Base-by-base conservation (phyloP, 202 grass and related monocot genomes). In the Carex arenaria region DNA sequence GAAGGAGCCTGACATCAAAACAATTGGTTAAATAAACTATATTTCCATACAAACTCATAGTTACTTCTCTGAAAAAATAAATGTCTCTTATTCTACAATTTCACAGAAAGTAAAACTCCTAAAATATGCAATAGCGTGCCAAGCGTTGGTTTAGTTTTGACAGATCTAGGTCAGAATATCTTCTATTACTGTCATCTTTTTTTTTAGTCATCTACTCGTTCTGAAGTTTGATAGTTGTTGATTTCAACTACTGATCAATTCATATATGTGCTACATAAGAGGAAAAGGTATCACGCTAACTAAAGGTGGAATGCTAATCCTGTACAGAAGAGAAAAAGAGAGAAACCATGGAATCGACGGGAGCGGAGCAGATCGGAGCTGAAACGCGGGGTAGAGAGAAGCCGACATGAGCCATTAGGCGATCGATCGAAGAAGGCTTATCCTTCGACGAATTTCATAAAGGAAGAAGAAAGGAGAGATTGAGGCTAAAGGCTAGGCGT, bases 1-100 rank as follows among this genome's bases (percentile, higher is more conserved):
- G 40, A 82, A 47, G 42, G 79, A 5, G 42, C 79, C 79, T 82
- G 62, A 28, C 11, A 66, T 53, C 40, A 52, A 76, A 53, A 31
- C 22, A 55, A 31, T 34, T 17, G 5, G 26, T 32, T 76, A 32
- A 76, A 22, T 18, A 10, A 17, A 55, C n/a, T 74, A 53, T 1
- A 76, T 55, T 56, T 55, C 26, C n/a, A 56, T 76, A 18, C 72
- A 76, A 56, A 76, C 12, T 56, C 10, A 18, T 56, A n/a, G 14
- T 76, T 76, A 55, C 26, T 76, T 74, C 34, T 56, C 13, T 76
- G 15, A 4, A 55, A 76, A 32, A 55, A 22, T 18, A 45, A 26
- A 34, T 23, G 18, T 12, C 38, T 42, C 9, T 45, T 71, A 5
- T 7, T 68, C 5, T 71, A 12, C 40, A 3, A 67, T 17, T 38